Percentiles rank a stretch among this genome's conserved stretches.
Conservation (phyloP, 1,284 basidiomycete species). For the Ustilago esculenta region DNA sequence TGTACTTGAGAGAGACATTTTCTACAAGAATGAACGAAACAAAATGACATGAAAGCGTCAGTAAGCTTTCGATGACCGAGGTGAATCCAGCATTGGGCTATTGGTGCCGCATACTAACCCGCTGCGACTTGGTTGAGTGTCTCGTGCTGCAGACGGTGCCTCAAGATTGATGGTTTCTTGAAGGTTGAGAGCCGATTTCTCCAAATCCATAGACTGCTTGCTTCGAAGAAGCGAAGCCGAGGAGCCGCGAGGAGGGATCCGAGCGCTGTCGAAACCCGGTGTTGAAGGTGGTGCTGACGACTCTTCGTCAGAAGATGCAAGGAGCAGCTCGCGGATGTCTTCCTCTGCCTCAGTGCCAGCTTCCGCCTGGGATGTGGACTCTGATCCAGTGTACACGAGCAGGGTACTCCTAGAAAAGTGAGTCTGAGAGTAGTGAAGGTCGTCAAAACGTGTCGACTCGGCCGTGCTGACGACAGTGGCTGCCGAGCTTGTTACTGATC, state of each 20-base stretch:
- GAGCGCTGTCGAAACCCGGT: conserved; percentile 21
- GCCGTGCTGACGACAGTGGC: conserved; percentile 9
- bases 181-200: conserved; percentile 17
- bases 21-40: background rate
- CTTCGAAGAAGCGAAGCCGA: background rate
- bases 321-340: conserved; percentile 33
- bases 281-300: conserved; percentile 24
- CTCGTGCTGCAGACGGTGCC: conserved; percentile 7
- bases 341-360: conserved; percentile 12
- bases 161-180: conserved; percentile 17
- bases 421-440: conserved; percentile 40
- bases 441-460: conserved; percentile 23
- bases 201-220: conserved; percentile 42
- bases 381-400: conserved; percentile 27
- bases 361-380: background rate
- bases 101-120: conserved; percentile 19
- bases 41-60: background rate
- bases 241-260: conserved; percentile 28
- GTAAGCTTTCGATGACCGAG: background rate
- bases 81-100: background rate
- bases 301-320: conserved; percentile 39
- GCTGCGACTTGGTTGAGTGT: conserved; percentile 5
- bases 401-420: conserved; percentile 38
- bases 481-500: conserved; percentile 19
- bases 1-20: conserved; percentile 43